These are phyloP conservation scores for Kluyveromyces nonfermentans DNA, from an alignment of 805 yeast genomes.

Conservation along the genomic window DNA sequence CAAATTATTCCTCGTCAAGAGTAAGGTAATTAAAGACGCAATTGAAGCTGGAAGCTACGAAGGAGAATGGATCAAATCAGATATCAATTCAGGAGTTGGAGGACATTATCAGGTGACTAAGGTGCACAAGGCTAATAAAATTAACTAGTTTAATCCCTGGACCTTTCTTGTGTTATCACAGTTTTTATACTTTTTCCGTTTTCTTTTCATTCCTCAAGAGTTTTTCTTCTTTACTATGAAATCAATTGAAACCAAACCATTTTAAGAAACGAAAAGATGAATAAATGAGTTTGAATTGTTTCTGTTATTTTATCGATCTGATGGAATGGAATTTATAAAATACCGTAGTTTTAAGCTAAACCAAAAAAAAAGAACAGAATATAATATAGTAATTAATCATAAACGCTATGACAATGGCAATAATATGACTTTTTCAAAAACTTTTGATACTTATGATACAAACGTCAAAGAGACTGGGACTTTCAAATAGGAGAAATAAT, in stretches of 20 bases:
- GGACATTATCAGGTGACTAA: constrained; percentile 23
- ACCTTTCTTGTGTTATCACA: not conserved
- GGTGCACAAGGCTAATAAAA: not conserved
- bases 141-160: not conserved
- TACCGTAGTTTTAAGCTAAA: too few relatives aligned
- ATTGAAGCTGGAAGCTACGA: constrained; percentile 26
- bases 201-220: not conserved
- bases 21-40: constrained; percentile 31
- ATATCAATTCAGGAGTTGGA: constrained; percentile 27
- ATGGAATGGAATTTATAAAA: too few relatives aligned
- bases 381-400: too few relatives aligned
- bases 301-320: too few relatives aligned
- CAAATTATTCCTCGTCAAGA: constrained; percentile 29
- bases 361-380: too few relatives aligned
- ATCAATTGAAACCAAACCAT: not conserved
- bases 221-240: too few relatives aligned
- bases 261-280: too few relatives aligned
- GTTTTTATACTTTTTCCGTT: not conserved
- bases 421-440: not conserved
- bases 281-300: too few relatives aligned
- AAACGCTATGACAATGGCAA: not conserved
- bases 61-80: constrained; percentile 31
- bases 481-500: too few relatives aligned
- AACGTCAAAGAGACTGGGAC: not conserved
- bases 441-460: not conserved